Conservation (phyloP, 208 protist genomes). For the Crithidia bombi region DNA sequence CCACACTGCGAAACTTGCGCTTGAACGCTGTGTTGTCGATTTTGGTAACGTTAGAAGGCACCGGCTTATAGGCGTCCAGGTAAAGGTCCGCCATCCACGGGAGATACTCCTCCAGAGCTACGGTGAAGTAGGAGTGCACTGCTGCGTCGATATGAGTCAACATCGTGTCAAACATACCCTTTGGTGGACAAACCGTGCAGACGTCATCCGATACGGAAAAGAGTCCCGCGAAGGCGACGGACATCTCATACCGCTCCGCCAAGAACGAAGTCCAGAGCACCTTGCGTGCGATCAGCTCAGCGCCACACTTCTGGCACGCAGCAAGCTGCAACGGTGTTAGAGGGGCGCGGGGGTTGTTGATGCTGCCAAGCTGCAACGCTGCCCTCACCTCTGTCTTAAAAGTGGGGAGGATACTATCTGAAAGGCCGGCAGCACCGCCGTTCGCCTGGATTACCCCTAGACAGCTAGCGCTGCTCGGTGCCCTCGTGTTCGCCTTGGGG, state of each 20-base stretch:
- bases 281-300: constrained; percentile 8
- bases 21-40: neutral
- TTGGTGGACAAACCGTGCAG: neutral
- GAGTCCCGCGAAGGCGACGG: neutral
- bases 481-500: neutral
- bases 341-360: constrained; percentile 4
- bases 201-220: neutral
- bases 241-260: constrained; percentile 8
- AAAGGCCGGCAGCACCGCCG: neutral
- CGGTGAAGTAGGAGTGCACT: neutral
- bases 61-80: constrained; percentile 6
- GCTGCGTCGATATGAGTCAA: neutral
- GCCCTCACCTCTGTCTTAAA: constrained; percentile 13
- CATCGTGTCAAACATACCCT: neutral
- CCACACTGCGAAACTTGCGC: constrained; percentile 17
- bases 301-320: neutral
- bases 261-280: constrained; percentile 13
- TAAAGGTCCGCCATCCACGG: constrained; percentile 16
- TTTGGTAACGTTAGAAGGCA: neutral
- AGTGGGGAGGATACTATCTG: neutral
- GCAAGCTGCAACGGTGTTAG: constrained; percentile 2
- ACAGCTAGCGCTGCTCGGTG: neutral
- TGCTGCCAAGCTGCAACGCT: neutral
- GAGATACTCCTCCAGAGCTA: constrained; percentile 5
- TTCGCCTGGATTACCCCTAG: neutral